Base-by-base conservation (phyloP, 31 red algal genomes). In the Bonnemaisonia californica region DNA sequence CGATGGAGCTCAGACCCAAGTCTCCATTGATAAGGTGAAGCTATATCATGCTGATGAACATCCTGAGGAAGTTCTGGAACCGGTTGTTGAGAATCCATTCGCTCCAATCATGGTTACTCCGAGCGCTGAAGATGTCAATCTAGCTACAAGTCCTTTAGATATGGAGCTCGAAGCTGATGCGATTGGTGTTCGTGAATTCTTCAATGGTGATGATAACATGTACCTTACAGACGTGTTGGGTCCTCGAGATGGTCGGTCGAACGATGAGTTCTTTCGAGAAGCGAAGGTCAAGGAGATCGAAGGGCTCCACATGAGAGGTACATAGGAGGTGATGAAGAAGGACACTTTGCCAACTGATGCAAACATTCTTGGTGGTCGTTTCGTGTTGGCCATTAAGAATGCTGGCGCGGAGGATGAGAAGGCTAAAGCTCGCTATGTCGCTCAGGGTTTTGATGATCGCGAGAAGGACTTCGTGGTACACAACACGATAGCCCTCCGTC, bases 381-480 rank as follows among this genome's bases (percentile, higher is more conserved):
- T 80, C 33, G 57, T 80, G 1, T 42, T 66, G n/a, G 28, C 59
- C 3, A 4, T 68, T 22, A 80, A 68, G 30, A 33, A 69, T 36
- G 59, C 28, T 5, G 76, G 59, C 66, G 27, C 61, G 1, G 4
- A 62, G 4, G 16, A 69, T 1, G n/a, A 66, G 23, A 41, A 68
- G 22, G 22, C 57, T 7, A 80, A 80, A 4, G 18, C 59, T 23
- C 61, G 76, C 22, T 80, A 68, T 61, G 76, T 80, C 22, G 57
- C 59, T 9, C 76, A 80, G 67, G 76, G 76, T 13, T 37, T 37
- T 36, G 24, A 45, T 9, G 57, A 80, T 16, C 1, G 34, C 21
- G 61, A 80, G 11, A 68, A 69, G 54, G 30, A 7, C 8, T 69
- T 42, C 11, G 28, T 68, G 19, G 59, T 80, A 1, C 76, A 80